A percentile compares a stretch with the other conserved stretches of the same genome.
phyloP scores from a whole-genome alignment of 73 alveolate genomes.

The Uronychia setigera region DNA sequence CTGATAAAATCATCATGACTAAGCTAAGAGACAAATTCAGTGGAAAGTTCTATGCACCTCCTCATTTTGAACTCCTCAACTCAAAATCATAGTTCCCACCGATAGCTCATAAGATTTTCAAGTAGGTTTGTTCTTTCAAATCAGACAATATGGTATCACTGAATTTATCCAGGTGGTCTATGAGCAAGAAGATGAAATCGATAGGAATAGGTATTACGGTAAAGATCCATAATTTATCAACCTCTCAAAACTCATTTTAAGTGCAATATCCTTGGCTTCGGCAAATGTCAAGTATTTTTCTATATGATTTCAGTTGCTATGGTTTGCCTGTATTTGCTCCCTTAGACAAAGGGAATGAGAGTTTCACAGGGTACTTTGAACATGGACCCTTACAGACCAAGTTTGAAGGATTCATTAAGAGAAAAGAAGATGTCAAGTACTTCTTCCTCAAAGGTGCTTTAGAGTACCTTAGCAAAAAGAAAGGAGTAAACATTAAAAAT shows the following conservation, averaged over 20 bases:
- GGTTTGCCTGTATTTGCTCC: not conserved
- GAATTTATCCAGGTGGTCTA: not conserved
- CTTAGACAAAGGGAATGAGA: not conserved
- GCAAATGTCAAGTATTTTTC: not conserved
- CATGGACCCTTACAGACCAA: not conserved
- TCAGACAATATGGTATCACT: not conserved
- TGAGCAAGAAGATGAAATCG: not conserved
- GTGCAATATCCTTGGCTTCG: not conserved
- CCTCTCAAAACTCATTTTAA: not conserved
- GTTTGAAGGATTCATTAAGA: not conserved
- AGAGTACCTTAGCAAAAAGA: not conserved
- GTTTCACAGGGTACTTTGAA: not conserved
- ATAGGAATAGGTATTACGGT: not conserved
- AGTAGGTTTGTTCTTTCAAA: not conserved
- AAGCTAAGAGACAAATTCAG: not conserved
- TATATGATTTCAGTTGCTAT: not conserved
- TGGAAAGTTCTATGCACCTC: not conserved
- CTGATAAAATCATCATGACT: not conserved
- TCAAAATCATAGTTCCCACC: not conserved
- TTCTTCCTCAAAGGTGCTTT: not conserved
- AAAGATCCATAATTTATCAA: not conserved
- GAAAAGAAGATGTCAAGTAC: not conserved
- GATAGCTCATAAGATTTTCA: not conserved
- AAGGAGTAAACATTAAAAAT: not conserved
- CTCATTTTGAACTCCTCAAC: not conserved